Conservation (phyloP, 1,284 basidiomycete species). For the Neonothopanus nambi region DNA sequence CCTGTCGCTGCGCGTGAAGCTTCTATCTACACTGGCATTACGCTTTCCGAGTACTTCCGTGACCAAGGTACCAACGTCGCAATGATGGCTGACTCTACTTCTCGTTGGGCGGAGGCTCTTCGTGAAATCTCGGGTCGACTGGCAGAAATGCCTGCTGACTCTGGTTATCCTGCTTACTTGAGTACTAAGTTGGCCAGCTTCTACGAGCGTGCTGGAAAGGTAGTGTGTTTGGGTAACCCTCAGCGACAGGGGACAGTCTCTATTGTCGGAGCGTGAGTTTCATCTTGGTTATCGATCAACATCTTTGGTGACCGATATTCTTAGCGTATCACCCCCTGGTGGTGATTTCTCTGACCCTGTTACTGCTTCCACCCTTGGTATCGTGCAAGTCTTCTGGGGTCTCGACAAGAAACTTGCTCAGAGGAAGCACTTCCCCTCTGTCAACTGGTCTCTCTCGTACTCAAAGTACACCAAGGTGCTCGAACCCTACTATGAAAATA, state of each 20-base stretch:
- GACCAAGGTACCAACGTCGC: conserved; percentile 97
- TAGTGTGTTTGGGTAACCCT: conserved; percentile 90
- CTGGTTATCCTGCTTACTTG: conserved; percentile 97
- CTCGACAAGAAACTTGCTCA: conserved; percentile 96
- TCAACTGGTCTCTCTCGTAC: conserved; percentile 99
- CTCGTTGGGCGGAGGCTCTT: conserved; percentile 98
- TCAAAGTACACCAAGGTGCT: conserved; percentile 98
- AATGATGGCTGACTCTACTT: conserved; percentile 99
- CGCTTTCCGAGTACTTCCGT: conserved; percentile 98
- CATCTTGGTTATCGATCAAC: background rate
- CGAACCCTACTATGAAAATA: conserved; percentile 90
- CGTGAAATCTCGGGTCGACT: conserved; percentile 99
- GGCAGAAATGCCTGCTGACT: conserved; percentile 99
- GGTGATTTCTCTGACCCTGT: conserved; percentile 99
- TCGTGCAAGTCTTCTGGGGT: conserved; percentile 99
- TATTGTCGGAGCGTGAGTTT: conserved; percentile 94
- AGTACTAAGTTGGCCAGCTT: conserved; percentile 95
- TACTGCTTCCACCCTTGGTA: conserved; percentile 95
- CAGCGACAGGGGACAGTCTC: conserved; percentile 91
- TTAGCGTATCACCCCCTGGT: conserved; percentile 94
- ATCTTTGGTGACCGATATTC: conserved; percentile 15
- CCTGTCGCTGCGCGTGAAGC: conserved; percentile 99
- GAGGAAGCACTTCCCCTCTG: conserved; percentile 97
- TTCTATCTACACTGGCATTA: conserved; percentile 99
- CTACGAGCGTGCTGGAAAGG: conserved; percentile 99